These are phyloP conservation scores for Corrigiola litoralis DNA, from an alignment of 179 eudicot species.

Conservation along the genomic window DNA sequence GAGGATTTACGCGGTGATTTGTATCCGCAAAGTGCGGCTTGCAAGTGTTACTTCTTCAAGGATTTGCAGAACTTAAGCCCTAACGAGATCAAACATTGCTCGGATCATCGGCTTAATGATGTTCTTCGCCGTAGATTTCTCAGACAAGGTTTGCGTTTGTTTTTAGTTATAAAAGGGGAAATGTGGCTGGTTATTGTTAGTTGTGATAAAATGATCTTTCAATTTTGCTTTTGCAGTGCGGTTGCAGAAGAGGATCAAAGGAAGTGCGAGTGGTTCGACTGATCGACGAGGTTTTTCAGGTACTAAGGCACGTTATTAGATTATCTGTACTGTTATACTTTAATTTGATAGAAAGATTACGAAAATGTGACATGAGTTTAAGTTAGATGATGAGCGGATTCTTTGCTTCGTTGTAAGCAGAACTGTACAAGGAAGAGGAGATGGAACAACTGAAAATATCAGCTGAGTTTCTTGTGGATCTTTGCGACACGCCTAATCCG, in stretches of 20 bases:
- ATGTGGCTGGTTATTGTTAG: background rate
- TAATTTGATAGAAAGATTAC: background rate
- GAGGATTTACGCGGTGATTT: constrained; percentile 55
- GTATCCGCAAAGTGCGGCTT: constrained; percentile 52
- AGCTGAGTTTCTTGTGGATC: constrained; percentile 83
- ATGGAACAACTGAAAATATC: constrained; percentile 67
- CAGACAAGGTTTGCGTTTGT: constrained; percentile 58
- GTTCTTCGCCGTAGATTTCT: constrained; percentile 79
- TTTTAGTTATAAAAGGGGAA: background rate
- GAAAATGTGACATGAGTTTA: background rate
- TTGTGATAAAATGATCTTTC: background rate
- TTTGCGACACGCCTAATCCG: constrained; percentile 51
- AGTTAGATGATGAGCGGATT: background rate
- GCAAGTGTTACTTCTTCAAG: constrained; percentile 83
- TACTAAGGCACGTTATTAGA: background rate
- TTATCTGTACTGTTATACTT: too few species aligned
- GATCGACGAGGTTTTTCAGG: constrained; percentile 37
- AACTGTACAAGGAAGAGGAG: constrained; percentile 48
- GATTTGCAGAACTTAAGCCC: constrained; percentile 46
- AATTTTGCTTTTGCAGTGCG: constrained; percentile 51
- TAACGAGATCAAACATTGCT: constrained; percentile 23
- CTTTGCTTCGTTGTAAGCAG: constrained; percentile 30
- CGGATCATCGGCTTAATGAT: constrained; percentile 45
- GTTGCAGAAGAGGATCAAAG: constrained; percentile 46
- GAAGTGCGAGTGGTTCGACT: constrained; percentile 29